phyloP scores from a whole-genome alignment of 768 basidiomycete genomes.

The Termitomyces sp. region DNA sequence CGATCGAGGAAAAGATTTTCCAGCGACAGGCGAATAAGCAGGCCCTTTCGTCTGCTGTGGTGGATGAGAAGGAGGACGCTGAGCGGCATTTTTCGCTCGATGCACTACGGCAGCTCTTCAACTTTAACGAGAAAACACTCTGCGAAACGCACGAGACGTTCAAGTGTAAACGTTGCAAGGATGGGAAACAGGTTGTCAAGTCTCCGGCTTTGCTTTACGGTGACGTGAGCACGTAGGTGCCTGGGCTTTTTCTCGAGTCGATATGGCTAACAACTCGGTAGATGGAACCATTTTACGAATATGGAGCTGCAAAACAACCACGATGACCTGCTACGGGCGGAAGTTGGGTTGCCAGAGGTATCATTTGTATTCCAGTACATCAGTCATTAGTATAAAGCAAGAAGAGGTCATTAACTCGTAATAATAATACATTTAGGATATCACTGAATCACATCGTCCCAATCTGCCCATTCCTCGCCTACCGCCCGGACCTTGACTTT shows the following conservation, averaged over 20 bases:
- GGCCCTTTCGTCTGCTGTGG: slow-evolving; percentile 95
- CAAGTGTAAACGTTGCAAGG: slow-evolving; percentile 90
- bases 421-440: slow-evolving; percentile 1
- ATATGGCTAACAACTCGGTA: slow-evolving; percentile 25
- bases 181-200: slow-evolving; percentile 82
- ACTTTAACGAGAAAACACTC: slow-evolving; percentile 80
- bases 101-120: slow-evolving; percentile 84
- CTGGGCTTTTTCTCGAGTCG: neutral
- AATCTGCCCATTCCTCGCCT: slow-evolving; percentile 71
- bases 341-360: slow-evolving; percentile 78
- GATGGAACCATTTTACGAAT: slow-evolving; percentile 98
- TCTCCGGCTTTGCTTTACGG: slow-evolving; percentile 88
- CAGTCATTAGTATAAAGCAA: slow-evolving; percentile 56
- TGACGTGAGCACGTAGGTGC: slow-evolving; percentile 92
- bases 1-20: slow-evolving; percentile 99
- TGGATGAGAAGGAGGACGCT: slow-evolving; percentile 94
- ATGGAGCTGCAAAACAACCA: slow-evolving; percentile 85
- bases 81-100: slow-evolving; percentile 95
- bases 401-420: neutral
- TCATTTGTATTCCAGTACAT: slow-evolving; percentile 97
- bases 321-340: slow-evolving; percentile 91
- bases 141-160: slow-evolving; percentile 98
- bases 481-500: slow-evolving; percentile 69
- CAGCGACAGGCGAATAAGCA: slow-evolving; percentile 96
- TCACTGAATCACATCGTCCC: slow-evolving; percentile 60